phyloP scores from a whole-genome alignment of 2,329 filamentous ascomycete species.

The Lecanosticta acicola region DNA sequence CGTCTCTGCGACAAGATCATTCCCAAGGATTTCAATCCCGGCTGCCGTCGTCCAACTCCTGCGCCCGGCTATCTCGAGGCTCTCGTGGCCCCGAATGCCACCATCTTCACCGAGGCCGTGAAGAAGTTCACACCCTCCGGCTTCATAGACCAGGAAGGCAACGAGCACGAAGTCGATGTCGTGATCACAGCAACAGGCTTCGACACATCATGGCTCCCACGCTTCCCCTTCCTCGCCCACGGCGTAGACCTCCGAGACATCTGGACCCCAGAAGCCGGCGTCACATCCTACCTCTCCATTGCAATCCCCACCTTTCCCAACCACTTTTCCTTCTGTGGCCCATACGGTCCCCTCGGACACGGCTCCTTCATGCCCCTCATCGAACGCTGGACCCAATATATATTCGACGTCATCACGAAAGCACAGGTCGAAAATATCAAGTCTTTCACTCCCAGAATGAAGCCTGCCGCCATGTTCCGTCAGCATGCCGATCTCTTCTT shows the following conservation, averaged over 20 bases:
- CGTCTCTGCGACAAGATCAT: conserved; percentile 42
- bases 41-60: conserved; percentile 39
- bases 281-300: conserved; percentile 39
- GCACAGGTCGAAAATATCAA: conserved; percentile 40
- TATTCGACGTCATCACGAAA: conserved; percentile 38
- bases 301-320: conserved; percentile 42
- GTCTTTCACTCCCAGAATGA: conserved; percentile 34
- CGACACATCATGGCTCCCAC: conserved; percentile 33
- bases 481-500: conserved; percentile 40
- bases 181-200: conserved; percentile 38
- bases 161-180: conserved; percentile 30
- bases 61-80: conserved; percentile 41
- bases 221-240: conserved; percentile 29
- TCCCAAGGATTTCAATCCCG: conserved; percentile 41
- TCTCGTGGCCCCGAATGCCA: conserved; percentile 31
- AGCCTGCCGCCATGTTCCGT: conserved; percentile 31
- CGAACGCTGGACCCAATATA: conserved; percentile 37
- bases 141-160: conserved; percentile 31
- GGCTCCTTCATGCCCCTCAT: conserved; percentile 40
- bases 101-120: conserved; percentile 33
- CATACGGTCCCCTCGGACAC: conserved; percentile 39
- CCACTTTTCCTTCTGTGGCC: conserved; percentile 41
- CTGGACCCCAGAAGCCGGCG: conserved; percentile 33
- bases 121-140: conserved; percentile 27
- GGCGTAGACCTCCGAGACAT: conserved; percentile 32